Percentiles rank a stretch among this genome's conserved stretches.
Evolutionary conservation across 345 rosid species (phyloP).

Genomic region (Moringa oleifera): DNA sequence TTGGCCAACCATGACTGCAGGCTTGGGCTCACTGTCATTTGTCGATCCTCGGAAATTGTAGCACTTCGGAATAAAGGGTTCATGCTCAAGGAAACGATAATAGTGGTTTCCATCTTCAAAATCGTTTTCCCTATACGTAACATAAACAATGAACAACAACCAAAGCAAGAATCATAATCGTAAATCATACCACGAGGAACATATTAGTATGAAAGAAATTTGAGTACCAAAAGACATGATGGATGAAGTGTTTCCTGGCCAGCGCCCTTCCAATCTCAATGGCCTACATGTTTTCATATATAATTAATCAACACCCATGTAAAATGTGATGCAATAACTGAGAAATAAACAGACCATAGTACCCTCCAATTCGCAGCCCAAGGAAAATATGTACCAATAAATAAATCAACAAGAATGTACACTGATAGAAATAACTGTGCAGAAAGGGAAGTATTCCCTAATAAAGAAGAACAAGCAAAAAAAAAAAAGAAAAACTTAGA

Average conservation of each 20-base stretch:
- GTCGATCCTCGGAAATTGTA: slow-evolving; percentile 56
- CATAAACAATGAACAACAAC: neutral
- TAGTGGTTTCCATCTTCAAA: slow-evolving; percentile 81
- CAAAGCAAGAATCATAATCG: neutral
- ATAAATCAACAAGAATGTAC: no score
- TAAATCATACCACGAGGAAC: neutral
- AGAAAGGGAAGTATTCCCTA: no score
- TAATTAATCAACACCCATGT: no score
- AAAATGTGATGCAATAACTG: no score
- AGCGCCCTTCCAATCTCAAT: slow-evolving; percentile 65
- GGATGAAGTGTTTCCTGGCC: slow-evolving; percentile 75
- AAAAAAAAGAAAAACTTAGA: no score
- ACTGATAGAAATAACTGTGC: no score
- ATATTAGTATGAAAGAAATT: neutral
- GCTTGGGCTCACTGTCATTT: slow-evolving; percentile 54
- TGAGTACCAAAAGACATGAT: slow-evolving; percentile 80
- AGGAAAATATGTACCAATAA: no score
- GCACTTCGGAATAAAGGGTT: slow-evolving; percentile 58
- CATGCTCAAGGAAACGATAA: slow-evolving; percentile 87
- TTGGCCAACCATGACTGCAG: slow-evolving; percentile 38
- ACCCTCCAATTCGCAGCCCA: no score
- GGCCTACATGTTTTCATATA: no score
- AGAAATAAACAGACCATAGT: no score
- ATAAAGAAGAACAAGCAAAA: no score
- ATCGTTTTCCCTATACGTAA: slow-evolving; percentile 49